A percentile compares a stretch with the other conserved stretches of the same genome.
Conservation (phyloP, 176 grass and related monocot genomes). For the Tillandsia leiboldiana region DNA sequence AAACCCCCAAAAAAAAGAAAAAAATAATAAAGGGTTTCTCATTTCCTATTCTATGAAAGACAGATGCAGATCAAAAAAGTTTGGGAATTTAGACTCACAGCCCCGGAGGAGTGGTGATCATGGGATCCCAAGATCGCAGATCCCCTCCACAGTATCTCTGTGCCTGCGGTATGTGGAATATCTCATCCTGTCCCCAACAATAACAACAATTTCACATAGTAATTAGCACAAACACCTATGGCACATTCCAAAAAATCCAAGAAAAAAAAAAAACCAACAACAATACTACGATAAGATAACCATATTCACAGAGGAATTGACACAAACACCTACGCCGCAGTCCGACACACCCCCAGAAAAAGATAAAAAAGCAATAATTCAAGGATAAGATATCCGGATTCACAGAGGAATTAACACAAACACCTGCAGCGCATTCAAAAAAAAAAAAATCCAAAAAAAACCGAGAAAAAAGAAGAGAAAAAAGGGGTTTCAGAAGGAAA, state of each 20-base stretch:
- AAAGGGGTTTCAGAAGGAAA: neutral
- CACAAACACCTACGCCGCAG: no score
- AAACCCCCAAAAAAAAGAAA: no score
- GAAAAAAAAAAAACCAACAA: neutral
- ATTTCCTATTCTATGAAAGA: neutral
- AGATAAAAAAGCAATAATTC: neutral
- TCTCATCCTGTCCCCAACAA: constrained; percentile 63
- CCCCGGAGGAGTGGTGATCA: constrained; percentile 93
- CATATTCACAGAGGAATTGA: no score
- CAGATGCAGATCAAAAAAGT: neutral
- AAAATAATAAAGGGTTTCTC: neutral
- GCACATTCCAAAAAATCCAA: constrained; percentile 1
- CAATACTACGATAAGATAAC: no score
- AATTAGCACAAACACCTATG: neutral
- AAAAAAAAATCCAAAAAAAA: neutral
- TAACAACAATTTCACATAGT: neutral
- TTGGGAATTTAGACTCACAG: constrained; percentile 35
- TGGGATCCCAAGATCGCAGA: constrained; percentile 64
- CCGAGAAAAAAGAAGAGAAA: neutral
- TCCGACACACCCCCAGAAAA: neutral
- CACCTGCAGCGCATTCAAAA: constrained; percentile 11
- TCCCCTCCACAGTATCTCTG: constrained; percentile 58
- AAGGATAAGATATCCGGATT: neutral
- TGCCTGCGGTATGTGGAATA: constrained; percentile 84
- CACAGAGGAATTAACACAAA: neutral